Evolutionary conservation across 2,329 filamentous ascomycete genomes (phyloP), one percentile per base, ranked within the genome.

Genomic region (Penicillium capsulatum): DNA sequence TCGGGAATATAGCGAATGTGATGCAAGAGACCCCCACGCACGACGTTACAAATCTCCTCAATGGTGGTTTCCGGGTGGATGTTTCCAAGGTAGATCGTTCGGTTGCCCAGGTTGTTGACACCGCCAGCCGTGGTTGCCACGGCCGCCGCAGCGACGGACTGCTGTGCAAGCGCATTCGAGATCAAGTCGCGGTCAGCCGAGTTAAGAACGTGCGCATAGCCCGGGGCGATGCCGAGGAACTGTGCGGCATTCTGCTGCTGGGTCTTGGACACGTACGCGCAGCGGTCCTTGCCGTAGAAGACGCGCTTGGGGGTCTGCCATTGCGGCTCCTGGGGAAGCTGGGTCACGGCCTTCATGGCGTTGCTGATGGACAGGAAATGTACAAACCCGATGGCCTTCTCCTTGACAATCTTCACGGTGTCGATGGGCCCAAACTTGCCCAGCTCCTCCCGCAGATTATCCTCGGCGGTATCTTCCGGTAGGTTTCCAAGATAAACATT

Each of bases 1-100:
- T 98, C 92, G 5, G 92, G 92, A 57, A 98, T 98, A 70, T 97
- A 98, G 55, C 92, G 88, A 66, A 98, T 94, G 67, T 98, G 92
- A 67, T 98, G 92, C 57, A 98, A 76, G 51, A 98, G 78, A 56
- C 92, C 92, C 43, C 92, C 92, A 50, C 92, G 82, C 36, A 98
- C 92, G 41, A 98, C 92, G 61, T 98, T 98, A 77, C 92, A 98
- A 64, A 98, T 98, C 71, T 98, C 92, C 71, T 98, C 92, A 55
- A 97, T 94, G 2, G 91, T 97, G 1, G 92, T 98, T 71, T 98
- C 92, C 0, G 92, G 92, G 66, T 98, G 92, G 51, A 98, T 98
- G 69, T 98, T 98, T 55, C 92, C 92, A 5, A 98, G 77, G 64
- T 98, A 98, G 50, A 98, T 94, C 30, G 92, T 98, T 48, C 92